Evolutionary conservation across 129 eudicot genomes (phyloP).

Genomic region (Rutidosis leptorrhynchoides): DNA sequence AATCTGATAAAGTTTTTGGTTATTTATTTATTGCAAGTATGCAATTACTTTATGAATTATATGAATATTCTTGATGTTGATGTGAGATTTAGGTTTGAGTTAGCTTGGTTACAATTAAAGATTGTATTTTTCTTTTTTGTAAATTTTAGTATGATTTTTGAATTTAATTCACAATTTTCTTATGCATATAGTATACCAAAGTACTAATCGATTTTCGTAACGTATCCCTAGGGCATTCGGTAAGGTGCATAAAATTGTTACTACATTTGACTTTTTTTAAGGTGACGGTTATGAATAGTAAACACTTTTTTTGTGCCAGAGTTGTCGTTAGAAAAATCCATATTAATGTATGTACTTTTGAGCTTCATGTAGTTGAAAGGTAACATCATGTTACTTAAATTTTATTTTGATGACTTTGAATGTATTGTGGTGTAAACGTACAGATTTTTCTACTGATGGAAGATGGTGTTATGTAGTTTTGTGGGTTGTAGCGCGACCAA

Average conservation of each 20-base stretch:
- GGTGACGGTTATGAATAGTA: no score
- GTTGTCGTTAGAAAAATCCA: no score
- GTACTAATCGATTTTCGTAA: no score
- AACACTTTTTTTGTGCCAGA: no score
- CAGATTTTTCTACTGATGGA: slow-evolving; percentile 81
- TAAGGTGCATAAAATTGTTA: no score
- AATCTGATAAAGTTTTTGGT: not conserved
- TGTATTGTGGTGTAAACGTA: not conserved
- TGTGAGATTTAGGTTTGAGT: not conserved
- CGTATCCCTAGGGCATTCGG: no score
- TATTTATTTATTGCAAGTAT: not conserved
- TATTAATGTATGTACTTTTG: not conserved
- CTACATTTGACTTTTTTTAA: no score
- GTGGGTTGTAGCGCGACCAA: slow-evolving; percentile 64
- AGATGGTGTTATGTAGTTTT: slow-evolving; percentile 82
- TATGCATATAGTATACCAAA: not conserved
- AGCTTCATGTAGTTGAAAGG: not conserved
- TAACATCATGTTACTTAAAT: not conserved
- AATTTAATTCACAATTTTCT: not conserved
- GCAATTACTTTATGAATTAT: not conserved
- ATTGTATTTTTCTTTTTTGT: not conserved
- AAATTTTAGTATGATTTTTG: slow-evolving; percentile 7
- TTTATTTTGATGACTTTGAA: not conserved
- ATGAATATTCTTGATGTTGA: slow-evolving; percentile 6
- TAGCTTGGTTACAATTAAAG: not conserved